phyloP scores from a whole-genome alignment of 2,329 filamentous ascomycete genomes.

The Ciborinia camelliae region DNA sequence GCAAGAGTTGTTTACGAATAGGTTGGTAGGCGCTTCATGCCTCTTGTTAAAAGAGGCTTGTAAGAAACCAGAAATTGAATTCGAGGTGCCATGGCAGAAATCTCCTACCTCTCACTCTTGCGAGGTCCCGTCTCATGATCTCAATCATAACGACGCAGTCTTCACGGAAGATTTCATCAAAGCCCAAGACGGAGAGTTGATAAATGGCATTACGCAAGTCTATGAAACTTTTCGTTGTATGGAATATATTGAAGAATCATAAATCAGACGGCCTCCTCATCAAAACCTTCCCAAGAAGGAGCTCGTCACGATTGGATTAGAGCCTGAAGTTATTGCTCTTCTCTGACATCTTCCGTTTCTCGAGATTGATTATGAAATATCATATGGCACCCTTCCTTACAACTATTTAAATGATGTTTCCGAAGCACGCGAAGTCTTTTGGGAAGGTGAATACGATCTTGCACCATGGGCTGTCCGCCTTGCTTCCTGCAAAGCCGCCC shows the following conservation, averaged over 20 bases:
- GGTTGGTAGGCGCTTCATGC: conserved; percentile 5
- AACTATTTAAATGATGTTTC: not conserved
- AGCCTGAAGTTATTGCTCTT: conserved; percentile 11
- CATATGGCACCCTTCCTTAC: not conserved
- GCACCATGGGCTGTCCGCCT: not conserved
- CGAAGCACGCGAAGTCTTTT: conserved; percentile 4
- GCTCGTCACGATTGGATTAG: conserved; percentile 10
- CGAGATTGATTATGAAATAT: not conserved
- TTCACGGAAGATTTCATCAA: conserved; percentile 14
- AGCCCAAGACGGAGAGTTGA: conserved; percentile 6
- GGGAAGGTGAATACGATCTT: conserved; percentile 10
- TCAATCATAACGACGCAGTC: not conserved
- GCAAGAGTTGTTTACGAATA: not conserved
- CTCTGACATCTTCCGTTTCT: conserved; percentile 2
- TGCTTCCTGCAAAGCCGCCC: conserved; percentile 3
- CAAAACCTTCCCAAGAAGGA: not conserved
- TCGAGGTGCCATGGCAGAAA: conserved; percentile 12
- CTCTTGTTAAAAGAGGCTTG: not conserved
- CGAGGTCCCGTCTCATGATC: not conserved
- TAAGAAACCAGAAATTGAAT: not conserved
- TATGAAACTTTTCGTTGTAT: conserved; percentile 8
- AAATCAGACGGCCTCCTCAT: conserved; percentile 10
- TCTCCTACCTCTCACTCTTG: not conserved
- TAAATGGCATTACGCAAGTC: conserved; percentile 1
- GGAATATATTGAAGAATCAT: not conserved